These are phyloP conservation scores for Aspergillus pseudonomiae DNA, from an alignment of 2,329 filamentous ascomycete species.

Conservation along the genomic window DNA sequence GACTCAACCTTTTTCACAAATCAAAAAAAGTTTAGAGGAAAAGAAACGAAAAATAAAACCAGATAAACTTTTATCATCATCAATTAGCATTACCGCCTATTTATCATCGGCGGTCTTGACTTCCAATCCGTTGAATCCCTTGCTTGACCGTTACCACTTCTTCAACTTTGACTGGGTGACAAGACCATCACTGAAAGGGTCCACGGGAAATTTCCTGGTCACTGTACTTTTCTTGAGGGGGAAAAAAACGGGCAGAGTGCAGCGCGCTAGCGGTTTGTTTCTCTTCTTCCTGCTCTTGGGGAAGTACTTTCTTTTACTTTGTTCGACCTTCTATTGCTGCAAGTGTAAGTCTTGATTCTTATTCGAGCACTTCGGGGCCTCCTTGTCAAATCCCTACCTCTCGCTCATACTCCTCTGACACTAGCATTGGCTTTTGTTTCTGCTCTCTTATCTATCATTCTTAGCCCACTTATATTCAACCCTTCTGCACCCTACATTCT, in stretches of 20 bases:
- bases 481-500: constrained; percentile 13
- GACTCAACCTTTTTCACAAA: constrained; percentile 4
- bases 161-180: constrained; percentile 15
- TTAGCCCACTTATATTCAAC: constrained; percentile 11
- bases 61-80: constrained; percentile 14
- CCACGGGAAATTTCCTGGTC: constrained; percentile 22
- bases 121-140: constrained; percentile 13
- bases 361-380: constrained; percentile 6
- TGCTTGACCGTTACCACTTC: constrained; percentile 18
- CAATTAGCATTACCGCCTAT: constrained; percentile 18
- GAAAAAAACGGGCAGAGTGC: constrained; percentile 28
- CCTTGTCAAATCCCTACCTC: constrained; percentile 3
- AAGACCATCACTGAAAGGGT: constrained; percentile 14
- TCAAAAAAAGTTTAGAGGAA: neutral
- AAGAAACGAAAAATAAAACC: neutral
- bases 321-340: constrained; percentile 17
- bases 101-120: constrained; percentile 6
- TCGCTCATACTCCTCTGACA: constrained; percentile 6
- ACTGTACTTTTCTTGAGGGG: constrained; percentile 10
- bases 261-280: constrained; percentile 28
- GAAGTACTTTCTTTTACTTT: constrained; percentile 7
- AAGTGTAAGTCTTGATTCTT: constrained; percentile 16
- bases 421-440: constrained; percentile 11
- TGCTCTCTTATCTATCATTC: constrained; percentile 5
- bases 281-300: constrained; percentile 15